Base-by-base conservation (phyloP, 1,284 basidiomycete genomes). In the Fomitopsis betulina region DNA sequence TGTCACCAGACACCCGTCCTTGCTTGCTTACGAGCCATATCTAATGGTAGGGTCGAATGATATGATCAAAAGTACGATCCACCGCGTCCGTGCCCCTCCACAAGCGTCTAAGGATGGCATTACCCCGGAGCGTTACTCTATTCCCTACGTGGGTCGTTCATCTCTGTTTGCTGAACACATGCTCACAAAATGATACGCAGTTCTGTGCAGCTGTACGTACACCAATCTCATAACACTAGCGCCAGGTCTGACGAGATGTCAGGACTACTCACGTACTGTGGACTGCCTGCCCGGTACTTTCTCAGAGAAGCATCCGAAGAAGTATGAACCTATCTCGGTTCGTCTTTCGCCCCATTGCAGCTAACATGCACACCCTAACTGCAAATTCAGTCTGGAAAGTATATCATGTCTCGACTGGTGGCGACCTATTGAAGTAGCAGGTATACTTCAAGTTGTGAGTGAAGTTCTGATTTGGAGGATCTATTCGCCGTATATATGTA, bases 51-150 rank as follows among this genome's bases (percentile, higher is more conserved):
- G 84, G 84, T 80, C 80, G 0, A 85, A 86, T 63, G 83, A 85
- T 64, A 76, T 73, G 3, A 79, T 87, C 32, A 78, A 79, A 61
- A 85, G 83, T 59, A 83, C 84, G 0, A 68, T 84, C 13, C 84
- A 87, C 66, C 79, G 84, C 8, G 85, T 87, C 10, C 75, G 79
- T 33, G 77, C 80, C 0, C 84, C 84, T 1, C 69, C 68, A 0
- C 55, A 67, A 23, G 53, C 57, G 17, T 55, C 61, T 7, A 50
- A 62, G 9, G 67, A 71, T 42, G 76, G 72, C 5, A 73, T 76
- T 66, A 75, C 77, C 1, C 79, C 77, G 3, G 74, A 77, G 51
- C 72, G 83, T 38, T 85, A 80, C 65, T 84, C 82, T 0, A 84
- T 84, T 57, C 82, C 83, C 47, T 84, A 83, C 62, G 81, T 83